These are phyloP conservation scores for Aspergillus latus DNA, from an alignment of 2,329 filamentous ascomycete species.

Conservation along the genomic window DNA sequence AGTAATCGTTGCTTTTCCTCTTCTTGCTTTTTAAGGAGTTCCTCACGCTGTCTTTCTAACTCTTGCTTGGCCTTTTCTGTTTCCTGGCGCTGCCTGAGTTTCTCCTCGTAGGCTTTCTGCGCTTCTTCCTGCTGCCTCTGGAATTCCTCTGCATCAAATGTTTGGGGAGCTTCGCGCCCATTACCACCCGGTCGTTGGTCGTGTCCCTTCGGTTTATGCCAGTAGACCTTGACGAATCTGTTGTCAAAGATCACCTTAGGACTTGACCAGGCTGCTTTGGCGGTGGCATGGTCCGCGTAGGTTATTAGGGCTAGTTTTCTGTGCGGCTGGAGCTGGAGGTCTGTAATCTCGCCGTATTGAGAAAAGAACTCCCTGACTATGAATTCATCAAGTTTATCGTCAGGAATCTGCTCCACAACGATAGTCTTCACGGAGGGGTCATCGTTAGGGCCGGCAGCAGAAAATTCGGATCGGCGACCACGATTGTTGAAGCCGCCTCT, in stretches of 20 bases:
- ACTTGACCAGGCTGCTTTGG: conserved; percentile 57
- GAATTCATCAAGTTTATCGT: conserved; percentile 56
- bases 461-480: conserved; percentile 54
- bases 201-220: conserved; percentile 51
- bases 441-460: conserved; percentile 51
- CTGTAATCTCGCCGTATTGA: conserved; percentile 57
- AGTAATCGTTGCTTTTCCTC: conserved; percentile 54
- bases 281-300: conserved; percentile 52
- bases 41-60: conserved; percentile 54
- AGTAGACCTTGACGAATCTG: conserved; percentile 64
- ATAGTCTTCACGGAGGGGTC: conserved; percentile 57
- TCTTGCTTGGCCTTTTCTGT: conserved; percentile 52
- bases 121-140: conserved; percentile 57
- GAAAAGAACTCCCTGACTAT: conserved; percentile 58
- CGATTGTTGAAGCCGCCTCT: conserved; percentile 42
- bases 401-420: conserved; percentile 62
- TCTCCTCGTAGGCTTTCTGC: conserved; percentile 58
- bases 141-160: conserved; percentile 55
- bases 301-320: conserved; percentile 57
- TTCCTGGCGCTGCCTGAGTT: conserved; percentile 52
- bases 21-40: conserved; percentile 55
- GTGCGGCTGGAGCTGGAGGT: conserved; percentile 55
- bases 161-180: conserved; percentile 40
- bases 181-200: conserved; percentile 24
- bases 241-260: conserved; percentile 65